Evolutionary conservation across 2,329 filamentous ascomycete species (phyloP).

Genomic region (Hypoxylon sp.): DNA sequence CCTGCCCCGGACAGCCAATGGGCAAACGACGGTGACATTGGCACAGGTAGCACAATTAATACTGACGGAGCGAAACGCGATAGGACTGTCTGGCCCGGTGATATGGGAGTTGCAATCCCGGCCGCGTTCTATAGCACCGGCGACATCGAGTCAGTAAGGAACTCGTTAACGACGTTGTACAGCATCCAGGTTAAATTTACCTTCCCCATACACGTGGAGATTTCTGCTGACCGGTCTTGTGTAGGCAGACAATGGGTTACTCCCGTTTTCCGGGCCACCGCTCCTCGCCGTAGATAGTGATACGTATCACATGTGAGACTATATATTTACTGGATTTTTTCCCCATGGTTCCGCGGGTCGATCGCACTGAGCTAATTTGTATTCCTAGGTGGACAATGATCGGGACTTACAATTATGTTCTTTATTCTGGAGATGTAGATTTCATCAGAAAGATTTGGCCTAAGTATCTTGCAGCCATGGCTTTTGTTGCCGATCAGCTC

Average conservation of each 20-base stretch:
- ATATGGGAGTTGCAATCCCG: constrained; percentile 66
- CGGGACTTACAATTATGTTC: constrained; percentile 68
- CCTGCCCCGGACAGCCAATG: constrained; percentile 48
- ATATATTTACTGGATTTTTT: neutral
- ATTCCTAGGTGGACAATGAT: constrained; percentile 61
- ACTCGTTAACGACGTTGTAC: constrained; percentile 58
- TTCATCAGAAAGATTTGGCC: constrained; percentile 63
- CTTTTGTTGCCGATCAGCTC: constrained; percentile 42
- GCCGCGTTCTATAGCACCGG: constrained; percentile 65
- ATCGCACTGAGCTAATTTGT: constrained; percentile 5
- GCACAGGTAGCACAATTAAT: constrained; percentile 50
- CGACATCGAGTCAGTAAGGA: constrained; percentile 57
- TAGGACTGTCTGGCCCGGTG: constrained; percentile 68
- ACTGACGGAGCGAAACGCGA: constrained; percentile 66
- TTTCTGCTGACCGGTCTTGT: constrained; percentile 18
- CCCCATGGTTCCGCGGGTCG: constrained; percentile 6
- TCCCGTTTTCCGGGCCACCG: constrained; percentile 49
- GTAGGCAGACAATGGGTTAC: constrained; percentile 39
- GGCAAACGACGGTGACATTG: constrained; percentile 48
- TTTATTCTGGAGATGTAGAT: constrained; percentile 64
- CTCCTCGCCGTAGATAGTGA: constrained; percentile 44
- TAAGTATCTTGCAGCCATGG: constrained; percentile 62
- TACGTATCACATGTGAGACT: constrained; percentile 51
- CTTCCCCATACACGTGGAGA: constrained; percentile 7
- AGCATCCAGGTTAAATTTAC: constrained; percentile 46